Percentiles rank a stretch among this genome's conserved stretches.
These are phyloP conservation scores for Flaveria robusta DNA, from an alignment of 129 eudicot species.

Conservation along the genomic window DNA sequence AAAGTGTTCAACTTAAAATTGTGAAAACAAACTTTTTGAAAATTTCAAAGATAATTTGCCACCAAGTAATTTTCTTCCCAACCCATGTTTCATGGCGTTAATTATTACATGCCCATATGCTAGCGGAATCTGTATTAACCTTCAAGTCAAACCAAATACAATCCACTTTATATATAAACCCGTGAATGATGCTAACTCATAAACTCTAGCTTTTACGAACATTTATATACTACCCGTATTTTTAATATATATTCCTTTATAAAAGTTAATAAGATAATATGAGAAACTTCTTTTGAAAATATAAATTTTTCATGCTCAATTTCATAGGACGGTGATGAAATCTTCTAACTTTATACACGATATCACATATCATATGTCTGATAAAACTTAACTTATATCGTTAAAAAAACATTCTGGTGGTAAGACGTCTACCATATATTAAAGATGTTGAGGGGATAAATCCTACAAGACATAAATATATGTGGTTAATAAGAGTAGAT, in stretches of 20 bases:
- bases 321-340: background rate
- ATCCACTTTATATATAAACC: background rate
- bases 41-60: background rate
- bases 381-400: background rate
- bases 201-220: background rate
- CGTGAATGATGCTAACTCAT: conserved; percentile 9
- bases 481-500: too few relatives aligned
- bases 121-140: conserved; percentile 16
- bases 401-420: too few relatives aligned
- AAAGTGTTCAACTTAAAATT: conserved; percentile 6
- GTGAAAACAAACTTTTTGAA: background rate
- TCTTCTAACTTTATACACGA: background rate
- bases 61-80: background rate
- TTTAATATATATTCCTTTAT: background rate
- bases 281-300: background rate
- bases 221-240: background rate
- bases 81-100: conserved; percentile 31
- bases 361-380: background rate
- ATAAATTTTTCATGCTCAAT: background rate
- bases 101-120: conserved; percentile 29
- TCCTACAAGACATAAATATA: too few relatives aligned
- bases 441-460: too few relatives aligned
- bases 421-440: too few relatives aligned
- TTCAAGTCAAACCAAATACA: conserved; percentile 17
- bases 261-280: background rate